Evolutionary conservation across 2,329 filamentous ascomycete genomes (phyloP).

Genomic region (Pyricularia pennisetigena): DNA sequence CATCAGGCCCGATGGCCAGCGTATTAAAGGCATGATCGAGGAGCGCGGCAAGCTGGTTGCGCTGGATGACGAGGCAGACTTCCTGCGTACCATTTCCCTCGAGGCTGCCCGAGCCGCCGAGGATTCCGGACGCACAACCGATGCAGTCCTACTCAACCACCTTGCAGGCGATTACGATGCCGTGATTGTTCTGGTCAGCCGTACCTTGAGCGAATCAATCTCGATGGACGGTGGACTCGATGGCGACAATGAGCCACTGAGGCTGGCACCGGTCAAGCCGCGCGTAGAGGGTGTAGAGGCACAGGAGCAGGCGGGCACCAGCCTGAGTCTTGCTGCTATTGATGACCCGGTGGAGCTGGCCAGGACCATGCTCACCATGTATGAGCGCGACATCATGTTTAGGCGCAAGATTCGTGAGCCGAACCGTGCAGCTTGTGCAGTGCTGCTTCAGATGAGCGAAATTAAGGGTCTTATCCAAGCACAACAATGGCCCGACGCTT

Average conservation of each 20-base stretch:
- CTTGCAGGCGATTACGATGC: slow-evolving; percentile 91
- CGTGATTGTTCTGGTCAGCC: slow-evolving; percentile 83
- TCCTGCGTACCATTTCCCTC: slow-evolving; percentile 83
- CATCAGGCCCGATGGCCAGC: slow-evolving; percentile 73
- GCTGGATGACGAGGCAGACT: slow-evolving; percentile 69
- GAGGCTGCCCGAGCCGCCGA: slow-evolving; percentile 90
- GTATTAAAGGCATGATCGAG: slow-evolving; percentile 81
- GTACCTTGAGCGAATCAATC: slow-evolving; percentile 81
- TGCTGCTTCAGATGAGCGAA: slow-evolving; percentile 50
- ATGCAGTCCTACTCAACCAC: slow-evolving; percentile 91
- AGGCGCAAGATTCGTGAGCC: slow-evolving; percentile 45
- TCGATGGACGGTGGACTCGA: slow-evolving; percentile 63
- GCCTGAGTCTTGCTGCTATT: slow-evolving; percentile 49
- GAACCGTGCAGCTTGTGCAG: slow-evolving; percentile 45
- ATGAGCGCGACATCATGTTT: slow-evolving; percentile 52
- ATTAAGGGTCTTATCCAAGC: slow-evolving; percentile 48
- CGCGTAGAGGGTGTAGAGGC: slow-evolving; percentile 32
- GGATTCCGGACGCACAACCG: slow-evolving; percentile 85
- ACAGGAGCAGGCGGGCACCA: slow-evolving; percentile 34
- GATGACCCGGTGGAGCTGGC: slow-evolving; percentile 52
- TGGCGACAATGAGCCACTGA: slow-evolving; percentile 55
- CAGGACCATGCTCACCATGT: slow-evolving; percentile 52
- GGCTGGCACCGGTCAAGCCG: slow-evolving; percentile 71
- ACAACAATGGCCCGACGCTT: slow-evolving; percentile 44
- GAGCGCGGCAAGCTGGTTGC: slow-evolving; percentile 74